Evolutionary conservation across 176 grass and related monocot species (phyloP).

Genomic region (Hsuehochloa calcarea): DNA sequence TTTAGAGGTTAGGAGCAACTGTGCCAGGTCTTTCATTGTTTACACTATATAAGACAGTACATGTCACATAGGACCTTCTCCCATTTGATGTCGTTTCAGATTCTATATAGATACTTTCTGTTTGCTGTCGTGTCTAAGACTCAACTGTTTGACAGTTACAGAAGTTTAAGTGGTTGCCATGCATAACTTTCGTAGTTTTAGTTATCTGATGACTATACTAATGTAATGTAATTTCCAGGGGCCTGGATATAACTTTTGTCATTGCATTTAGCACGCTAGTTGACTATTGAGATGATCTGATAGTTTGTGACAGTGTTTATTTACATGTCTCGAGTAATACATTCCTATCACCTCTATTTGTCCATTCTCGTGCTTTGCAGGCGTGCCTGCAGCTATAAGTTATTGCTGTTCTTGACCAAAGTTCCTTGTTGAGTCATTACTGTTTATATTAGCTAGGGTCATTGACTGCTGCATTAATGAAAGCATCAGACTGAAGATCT

Average conservation of each 20-base stretch:
- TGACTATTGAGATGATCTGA: neutral
- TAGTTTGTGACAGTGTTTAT: neutral
- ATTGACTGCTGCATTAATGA: neutral
- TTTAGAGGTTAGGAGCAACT: neutral
- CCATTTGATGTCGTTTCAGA: neutral
- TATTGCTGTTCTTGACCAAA: conserved; percentile 9
- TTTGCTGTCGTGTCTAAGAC: neutral
- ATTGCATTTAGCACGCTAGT: neutral
- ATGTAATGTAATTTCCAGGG: neutral
- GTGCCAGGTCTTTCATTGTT: neutral
- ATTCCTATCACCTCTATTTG: neutral
- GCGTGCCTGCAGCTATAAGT: conserved; percentile 2
- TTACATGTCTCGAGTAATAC: neutral
- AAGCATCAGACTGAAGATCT: neutral
- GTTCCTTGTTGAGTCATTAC: conserved; percentile 1
- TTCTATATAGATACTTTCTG: neutral
- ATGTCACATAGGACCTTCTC: neutral
- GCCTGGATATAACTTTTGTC: neutral
- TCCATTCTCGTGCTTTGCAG: neutral
- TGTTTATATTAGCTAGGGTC: conserved; percentile 7
- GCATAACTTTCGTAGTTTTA: neutral
- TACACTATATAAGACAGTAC: neutral
- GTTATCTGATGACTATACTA: neutral
- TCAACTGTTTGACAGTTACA: neutral
- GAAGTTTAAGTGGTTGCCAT: neutral